Evolutionary conservation across 108 stramenopile species (phyloP).

Genomic region (Cyclotella cryptica): DNA sequence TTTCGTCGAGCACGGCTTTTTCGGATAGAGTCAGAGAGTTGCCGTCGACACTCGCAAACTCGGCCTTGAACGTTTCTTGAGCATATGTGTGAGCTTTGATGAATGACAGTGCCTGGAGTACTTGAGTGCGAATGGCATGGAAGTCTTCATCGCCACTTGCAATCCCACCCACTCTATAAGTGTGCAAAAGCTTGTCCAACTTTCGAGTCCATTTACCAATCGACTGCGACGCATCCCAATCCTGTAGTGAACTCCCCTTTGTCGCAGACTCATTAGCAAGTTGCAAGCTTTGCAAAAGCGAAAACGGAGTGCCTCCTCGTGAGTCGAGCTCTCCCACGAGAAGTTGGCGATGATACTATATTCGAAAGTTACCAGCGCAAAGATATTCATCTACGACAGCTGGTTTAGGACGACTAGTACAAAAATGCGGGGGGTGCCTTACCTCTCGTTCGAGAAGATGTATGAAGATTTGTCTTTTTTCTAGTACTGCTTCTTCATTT

Average conservation of each 20-base stretch:
- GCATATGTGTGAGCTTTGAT: conserved; percentile 39
- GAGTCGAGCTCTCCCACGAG: conserved; percentile 36
- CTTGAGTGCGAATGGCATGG: conserved; percentile 27
- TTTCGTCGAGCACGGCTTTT: conserved; percentile 42
- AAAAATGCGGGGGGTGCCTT: background rate
- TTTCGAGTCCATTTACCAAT: conserved; percentile 13
- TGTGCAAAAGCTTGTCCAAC: conserved; percentile 33
- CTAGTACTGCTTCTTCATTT: conserved; percentile 18
- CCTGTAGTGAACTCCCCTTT: conserved; percentile 28
- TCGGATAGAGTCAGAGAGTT: conserved; percentile 26
- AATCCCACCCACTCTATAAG: conserved; percentile 34
- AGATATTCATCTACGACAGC: no score
- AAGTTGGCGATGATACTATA: conserved; percentile 31
- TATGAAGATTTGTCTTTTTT: conserved; percentile 22
- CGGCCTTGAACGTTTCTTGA: conserved; percentile 32
- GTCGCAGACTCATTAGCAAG: conserved; percentile 28
- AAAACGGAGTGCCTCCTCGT: conserved; percentile 33
- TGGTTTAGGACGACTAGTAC: no score
- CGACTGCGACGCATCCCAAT: conserved; percentile 16
- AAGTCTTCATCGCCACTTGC: conserved; percentile 33
- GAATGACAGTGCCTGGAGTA: conserved; percentile 37
- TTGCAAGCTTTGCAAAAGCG: conserved; percentile 39
- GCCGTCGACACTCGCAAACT: conserved; percentile 28
- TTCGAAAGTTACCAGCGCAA: background rate
- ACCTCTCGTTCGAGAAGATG: conserved; percentile 29